phyloP scores from a whole-genome alignment of 352 stramenopile species.

The Globisporangium abappressorium region DNA sequence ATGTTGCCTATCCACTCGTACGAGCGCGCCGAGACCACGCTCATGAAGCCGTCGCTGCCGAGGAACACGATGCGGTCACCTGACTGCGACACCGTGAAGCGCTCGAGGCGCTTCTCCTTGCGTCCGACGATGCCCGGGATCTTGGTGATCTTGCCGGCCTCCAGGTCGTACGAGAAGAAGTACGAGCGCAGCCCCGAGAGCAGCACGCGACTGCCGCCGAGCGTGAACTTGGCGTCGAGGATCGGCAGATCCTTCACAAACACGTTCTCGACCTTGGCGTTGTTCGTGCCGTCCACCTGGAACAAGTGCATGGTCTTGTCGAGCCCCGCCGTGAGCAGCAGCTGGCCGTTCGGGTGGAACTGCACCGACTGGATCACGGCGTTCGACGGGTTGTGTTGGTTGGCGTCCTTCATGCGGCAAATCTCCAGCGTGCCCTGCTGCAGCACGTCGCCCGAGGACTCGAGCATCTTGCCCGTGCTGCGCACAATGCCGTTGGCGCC shows the following conservation, averaged over 20 bases:
- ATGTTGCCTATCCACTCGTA: slow-evolving; percentile 93
- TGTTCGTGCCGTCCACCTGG: slow-evolving; percentile 87
- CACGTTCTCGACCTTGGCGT: slow-evolving; percentile 88
- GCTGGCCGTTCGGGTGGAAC: slow-evolving; percentile 87
- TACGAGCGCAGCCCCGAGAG: slow-evolving; percentile 91
- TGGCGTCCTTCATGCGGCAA: slow-evolving; percentile 88
- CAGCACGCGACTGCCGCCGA: slow-evolving; percentile 80
- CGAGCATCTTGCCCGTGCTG: slow-evolving; percentile 57
- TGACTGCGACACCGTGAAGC: slow-evolving; percentile 88
- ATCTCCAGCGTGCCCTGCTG: slow-evolving; percentile 65
- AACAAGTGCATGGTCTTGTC: slow-evolving; percentile 94
- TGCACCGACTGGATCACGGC: slow-evolving; percentile 85
- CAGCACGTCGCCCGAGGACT: slow-evolving; percentile 47
- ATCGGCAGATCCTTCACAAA: slow-evolving; percentile 91
- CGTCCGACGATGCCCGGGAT: slow-evolving; percentile 87
- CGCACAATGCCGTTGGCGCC: slow-evolving; percentile 42
- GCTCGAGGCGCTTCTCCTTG: slow-evolving; percentile 91
- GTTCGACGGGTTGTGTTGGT: slow-evolving; percentile 84
- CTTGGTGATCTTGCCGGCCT: slow-evolving; percentile 89
- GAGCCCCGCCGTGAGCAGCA: slow-evolving; percentile 87
- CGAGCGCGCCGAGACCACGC: slow-evolving; percentile 88
- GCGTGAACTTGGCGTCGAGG: slow-evolving; percentile 78
- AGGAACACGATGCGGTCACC: slow-evolving; percentile 92
- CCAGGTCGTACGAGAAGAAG: slow-evolving; percentile 97
- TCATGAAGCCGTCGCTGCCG: slow-evolving; percentile 94